Evolutionary conservation across 1,139 yeast genomes (phyloP), one percentile per base, ranked within the genome.

Genomic region (Kodamaea alishanica): DNA sequence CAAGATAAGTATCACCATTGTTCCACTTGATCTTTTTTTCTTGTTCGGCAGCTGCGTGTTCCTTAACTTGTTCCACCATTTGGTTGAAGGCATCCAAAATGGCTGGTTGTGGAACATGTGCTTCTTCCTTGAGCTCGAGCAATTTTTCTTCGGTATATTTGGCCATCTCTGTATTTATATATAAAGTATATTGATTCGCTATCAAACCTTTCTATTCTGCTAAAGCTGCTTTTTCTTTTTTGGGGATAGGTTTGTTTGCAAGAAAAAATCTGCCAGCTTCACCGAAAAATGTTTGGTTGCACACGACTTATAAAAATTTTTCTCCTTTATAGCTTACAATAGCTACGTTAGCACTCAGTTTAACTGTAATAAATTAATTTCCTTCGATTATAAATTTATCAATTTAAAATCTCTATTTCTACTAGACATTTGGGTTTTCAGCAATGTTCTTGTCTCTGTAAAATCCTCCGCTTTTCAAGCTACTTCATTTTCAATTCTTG

Each of bases 71-170:
- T 50, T 80, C 88, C 44, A 83, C 76, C 66, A 83, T 70, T 46
- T 75, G 70, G 54, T 75, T 75, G 70, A 84, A 84, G 34, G 81
- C 81, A 27, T 70, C 76, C 51, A 82, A 73, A 47, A 81, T 84
- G 36, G 76, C 75, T 30, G 81, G 79, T 46, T 74, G 78, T 32
- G 88, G 81, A 40, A 75, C 69, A 47, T 74, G 64, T 26, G 83
- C 86, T 43, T 70, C 69, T 33, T 74, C 74, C 55, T 79, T 75
- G 55, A 72, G 68, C 44, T 70, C 75, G 34, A 78, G 61, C 59
- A 84, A 75, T 67, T 81, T 81, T 60, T 82, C 86, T 62, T 79
- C 84, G 32, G 87, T 79, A 66, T 83, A 84, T 62, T 75, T 79
- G 42, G 69, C 73, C 81, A 77, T 77, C 35, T 40, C 45, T 31